phyloP scores from a whole-genome alignment of 345 rosid species.

The Erysimum cheiranthoides region DNA sequence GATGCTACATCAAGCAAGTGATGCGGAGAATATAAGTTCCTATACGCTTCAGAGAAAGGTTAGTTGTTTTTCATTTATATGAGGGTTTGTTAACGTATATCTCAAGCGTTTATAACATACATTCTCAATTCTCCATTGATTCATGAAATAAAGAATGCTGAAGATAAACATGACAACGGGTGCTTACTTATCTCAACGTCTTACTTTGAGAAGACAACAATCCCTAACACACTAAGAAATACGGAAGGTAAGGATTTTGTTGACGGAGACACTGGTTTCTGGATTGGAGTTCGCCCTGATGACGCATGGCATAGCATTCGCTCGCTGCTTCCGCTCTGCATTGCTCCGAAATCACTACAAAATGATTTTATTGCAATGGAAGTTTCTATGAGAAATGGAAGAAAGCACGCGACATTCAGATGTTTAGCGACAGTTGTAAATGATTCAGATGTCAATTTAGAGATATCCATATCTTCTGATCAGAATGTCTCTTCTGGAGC shows the following conservation, averaged over 20 bases:
- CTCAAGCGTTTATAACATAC: constrained; percentile 23
- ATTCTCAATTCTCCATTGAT: constrained; percentile 39
- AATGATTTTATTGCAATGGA: constrained; percentile 83
- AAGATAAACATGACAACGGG: constrained; percentile 64
- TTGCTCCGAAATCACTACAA: constrained; percentile 71
- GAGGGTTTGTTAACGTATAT: constrained; percentile 21
- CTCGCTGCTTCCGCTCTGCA: constrained; percentile 81
- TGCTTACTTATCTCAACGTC: constrained; percentile 72
- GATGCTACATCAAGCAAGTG: constrained; percentile 66
- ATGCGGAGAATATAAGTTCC: constrained; percentile 57
- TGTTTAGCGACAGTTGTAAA: constrained; percentile 81
- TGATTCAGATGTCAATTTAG: constrained; percentile 85
- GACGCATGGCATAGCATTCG: constrained; percentile 85
- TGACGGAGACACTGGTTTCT: constrained; percentile 82
- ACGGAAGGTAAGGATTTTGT: constrained; percentile 50
- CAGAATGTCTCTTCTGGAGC: constrained; percentile 48
- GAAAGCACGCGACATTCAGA: constrained; percentile 91
- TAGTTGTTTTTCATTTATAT: constrained; percentile 40
- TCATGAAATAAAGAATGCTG: constrained; percentile 57
- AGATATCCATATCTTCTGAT: constrained; percentile 59
- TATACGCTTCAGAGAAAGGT: constrained; percentile 81
- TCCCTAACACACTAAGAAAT: constrained; percentile 61
- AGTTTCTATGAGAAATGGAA: constrained; percentile 85
- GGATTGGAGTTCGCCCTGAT: constrained; percentile 71
- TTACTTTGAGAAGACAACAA: constrained; percentile 72